A percentile compares a stretch with the other conserved stretches of the same genome.
phyloP scores from a whole-genome alignment of 345 rosid genomes.

The Brassica carinata region DNA sequence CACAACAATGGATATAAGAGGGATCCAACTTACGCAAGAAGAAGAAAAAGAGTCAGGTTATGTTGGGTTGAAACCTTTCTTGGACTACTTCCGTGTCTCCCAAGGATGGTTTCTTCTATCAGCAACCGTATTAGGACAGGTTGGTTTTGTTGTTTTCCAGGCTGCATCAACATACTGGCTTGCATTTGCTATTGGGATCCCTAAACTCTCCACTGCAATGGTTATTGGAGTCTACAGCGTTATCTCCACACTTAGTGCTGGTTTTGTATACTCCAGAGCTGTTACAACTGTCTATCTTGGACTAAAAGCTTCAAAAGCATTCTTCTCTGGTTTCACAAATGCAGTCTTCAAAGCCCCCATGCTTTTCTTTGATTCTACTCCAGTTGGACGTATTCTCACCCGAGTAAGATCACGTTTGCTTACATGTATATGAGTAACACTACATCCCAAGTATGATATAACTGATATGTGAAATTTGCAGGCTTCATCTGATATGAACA shows the following conservation, averaged over 20 bases:
- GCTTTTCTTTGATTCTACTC: constrained; percentile 84
- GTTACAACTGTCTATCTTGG: constrained; percentile 54
- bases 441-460: neutral
- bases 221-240: constrained; percentile 62
- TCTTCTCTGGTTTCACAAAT: constrained; percentile 64
- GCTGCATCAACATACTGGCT: constrained; percentile 78
- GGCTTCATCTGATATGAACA: constrained; percentile 82
- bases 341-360: constrained; percentile 71
- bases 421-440: constrained; percentile 8
- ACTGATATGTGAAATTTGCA: constrained; percentile 30
- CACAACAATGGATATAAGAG: constrained; percentile 37
- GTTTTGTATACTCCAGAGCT: constrained; percentile 53
- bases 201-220: constrained; percentile 42
- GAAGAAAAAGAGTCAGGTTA: constrained; percentile 67
- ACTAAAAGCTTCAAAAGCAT: constrained; percentile 64
- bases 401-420: constrained; percentile 50
- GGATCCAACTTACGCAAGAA: constrained; percentile 63
- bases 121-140: constrained; percentile 39
- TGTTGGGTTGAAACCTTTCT: constrained; percentile 63
- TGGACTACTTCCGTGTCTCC: constrained; percentile 63
- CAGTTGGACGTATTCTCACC: constrained; percentile 71
- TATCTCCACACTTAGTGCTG: constrained; percentile 55
- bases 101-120: constrained; percentile 47
- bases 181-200: constrained; percentile 59
- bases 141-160: constrained; percentile 54